These are phyloP conservation scores for Thraustotheca clavata DNA, from an alignment of 352 stramenopile genomes.

Conservation along the genomic window DNA sequence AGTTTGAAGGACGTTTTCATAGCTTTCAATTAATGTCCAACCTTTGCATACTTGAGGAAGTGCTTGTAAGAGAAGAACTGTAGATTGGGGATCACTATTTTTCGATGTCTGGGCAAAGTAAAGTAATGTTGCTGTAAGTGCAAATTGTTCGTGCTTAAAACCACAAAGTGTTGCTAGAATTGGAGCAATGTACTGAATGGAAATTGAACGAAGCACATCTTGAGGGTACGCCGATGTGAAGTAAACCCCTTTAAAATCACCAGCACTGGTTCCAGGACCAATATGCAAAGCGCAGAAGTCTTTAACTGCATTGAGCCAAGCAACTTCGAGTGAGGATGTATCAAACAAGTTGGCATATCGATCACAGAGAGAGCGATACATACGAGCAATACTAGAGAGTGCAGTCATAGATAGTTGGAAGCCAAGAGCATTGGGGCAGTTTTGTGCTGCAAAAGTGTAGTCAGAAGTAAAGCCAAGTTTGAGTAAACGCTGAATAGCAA, in stretches of 20 bases:
- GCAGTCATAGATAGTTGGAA: slow-evolving; percentile 1
- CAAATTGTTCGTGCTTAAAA: no score
- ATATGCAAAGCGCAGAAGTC: slow-evolving; percentile 4
- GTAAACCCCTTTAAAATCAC: not conserved
- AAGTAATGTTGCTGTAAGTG: slow-evolving; percentile 7
- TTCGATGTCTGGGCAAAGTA: not conserved
- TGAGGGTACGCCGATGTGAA: not conserved
- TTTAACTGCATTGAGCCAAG: not conserved
- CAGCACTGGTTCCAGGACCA: not conserved
- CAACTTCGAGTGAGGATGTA: not conserved
- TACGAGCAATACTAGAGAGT: not conserved
- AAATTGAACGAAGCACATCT: not conserved
- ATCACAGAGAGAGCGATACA: not conserved
- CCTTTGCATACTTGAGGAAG: not conserved
- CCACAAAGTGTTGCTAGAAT: not conserved
- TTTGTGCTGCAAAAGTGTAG: not conserved
- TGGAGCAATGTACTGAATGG: not conserved
- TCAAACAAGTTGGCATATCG: not conserved
- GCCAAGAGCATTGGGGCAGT: not conserved
- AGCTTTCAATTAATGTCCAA: slow-evolving; percentile 1
- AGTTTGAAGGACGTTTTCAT: slow-evolving; percentile 13
- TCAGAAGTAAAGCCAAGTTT: not conserved
- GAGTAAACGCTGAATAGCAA: not conserved
- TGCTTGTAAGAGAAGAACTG: not conserved
- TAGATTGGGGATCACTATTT: not conserved